Evolutionary conservation across 169 alveolate species (phyloP).

Genomic region (Ichthyophthirius multifiliis): DNA sequence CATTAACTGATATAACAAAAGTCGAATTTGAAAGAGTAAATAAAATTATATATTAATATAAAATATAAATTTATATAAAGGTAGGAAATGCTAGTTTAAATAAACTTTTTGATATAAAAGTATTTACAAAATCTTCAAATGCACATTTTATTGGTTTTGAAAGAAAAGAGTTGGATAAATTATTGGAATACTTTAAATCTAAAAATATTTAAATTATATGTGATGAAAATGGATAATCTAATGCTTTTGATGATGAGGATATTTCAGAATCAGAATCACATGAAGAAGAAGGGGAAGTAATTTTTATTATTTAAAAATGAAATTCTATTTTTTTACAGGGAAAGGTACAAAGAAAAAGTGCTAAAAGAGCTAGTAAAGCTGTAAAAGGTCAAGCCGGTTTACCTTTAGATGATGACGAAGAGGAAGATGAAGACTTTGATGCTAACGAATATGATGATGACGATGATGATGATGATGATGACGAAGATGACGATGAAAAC

Average conservation of each 20-base stretch:
- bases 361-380: conserved; percentile 10
- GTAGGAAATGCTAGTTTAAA: background rate
- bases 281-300: background rate
- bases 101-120: background rate
- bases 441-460: conserved; percentile 5
- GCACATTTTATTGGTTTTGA: conserved; percentile 6
- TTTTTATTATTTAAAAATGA: background rate
- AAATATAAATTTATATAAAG: background rate
- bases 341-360: conserved; percentile 6
- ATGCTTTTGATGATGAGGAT: background rate
- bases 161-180: background rate
- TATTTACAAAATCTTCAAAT: background rate
- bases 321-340: background rate
- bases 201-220: background rate
- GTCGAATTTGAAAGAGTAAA: background rate
- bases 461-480: background rate
- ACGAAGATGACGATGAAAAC: conserved; percentile 1
- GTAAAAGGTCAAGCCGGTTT: background rate
- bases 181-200: background rate
- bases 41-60: background rate
- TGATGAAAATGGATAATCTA: background rate
- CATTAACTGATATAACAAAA: background rate
- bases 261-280: background rate
- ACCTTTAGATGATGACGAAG: background rate
- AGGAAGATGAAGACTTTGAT: conserved; percentile 6